Evolutionary conservation across 2,329 filamentous ascomycete species (phyloP).

Genomic region (Dendryphion nanum): DNA sequence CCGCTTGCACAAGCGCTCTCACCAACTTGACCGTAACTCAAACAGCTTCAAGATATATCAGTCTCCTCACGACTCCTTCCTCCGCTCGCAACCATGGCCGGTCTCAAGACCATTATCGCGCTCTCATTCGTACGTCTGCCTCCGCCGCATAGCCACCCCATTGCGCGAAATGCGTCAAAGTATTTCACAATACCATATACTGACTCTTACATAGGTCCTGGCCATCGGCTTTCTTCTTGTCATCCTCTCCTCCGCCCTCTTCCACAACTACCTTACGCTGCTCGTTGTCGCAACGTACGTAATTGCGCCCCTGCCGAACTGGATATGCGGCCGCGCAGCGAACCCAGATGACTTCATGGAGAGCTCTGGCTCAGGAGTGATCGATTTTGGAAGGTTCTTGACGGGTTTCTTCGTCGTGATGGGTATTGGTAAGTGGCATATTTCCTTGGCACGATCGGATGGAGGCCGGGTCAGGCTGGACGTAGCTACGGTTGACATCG

Average conservation of each 20-base stretch:
- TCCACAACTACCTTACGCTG: slow-evolving; percentile 90
- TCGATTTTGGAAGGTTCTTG: slow-evolving; percentile 90
- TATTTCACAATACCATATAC: slow-evolving; percentile 1
- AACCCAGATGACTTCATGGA: slow-evolving; percentile 97
- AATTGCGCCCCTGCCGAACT: slow-evolving; percentile 91
- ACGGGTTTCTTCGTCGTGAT: slow-evolving; percentile 96
- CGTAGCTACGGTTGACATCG: no score
- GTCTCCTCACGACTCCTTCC: no score
- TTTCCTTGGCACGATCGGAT: background rate
- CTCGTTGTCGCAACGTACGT: slow-evolving; percentile 96
- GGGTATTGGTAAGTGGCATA: slow-evolving; percentile 76
- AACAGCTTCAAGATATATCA: no score
- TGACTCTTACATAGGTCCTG: slow-evolving; percentile 63
- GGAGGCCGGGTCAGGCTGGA: background rate
- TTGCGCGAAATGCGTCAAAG: slow-evolving; percentile 4
- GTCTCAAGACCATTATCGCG: slow-evolving; percentile 97
- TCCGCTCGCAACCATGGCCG: slow-evolving; percentile 66
- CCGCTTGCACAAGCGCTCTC: background rate
- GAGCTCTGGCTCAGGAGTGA: slow-evolving; percentile 73
- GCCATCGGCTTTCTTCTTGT: slow-evolving; percentile 98
- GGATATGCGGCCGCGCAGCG: slow-evolving; percentile 84
- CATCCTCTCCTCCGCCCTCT: slow-evolving; percentile 95
- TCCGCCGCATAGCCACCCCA: slow-evolving; percentile 8
- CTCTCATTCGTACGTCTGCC: slow-evolving; percentile 78
- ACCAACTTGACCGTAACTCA: no score